phyloP scores from a whole-genome alignment of 1,284 basidiomycete genomes.

The Ganoderma leucocontextum region DNA sequence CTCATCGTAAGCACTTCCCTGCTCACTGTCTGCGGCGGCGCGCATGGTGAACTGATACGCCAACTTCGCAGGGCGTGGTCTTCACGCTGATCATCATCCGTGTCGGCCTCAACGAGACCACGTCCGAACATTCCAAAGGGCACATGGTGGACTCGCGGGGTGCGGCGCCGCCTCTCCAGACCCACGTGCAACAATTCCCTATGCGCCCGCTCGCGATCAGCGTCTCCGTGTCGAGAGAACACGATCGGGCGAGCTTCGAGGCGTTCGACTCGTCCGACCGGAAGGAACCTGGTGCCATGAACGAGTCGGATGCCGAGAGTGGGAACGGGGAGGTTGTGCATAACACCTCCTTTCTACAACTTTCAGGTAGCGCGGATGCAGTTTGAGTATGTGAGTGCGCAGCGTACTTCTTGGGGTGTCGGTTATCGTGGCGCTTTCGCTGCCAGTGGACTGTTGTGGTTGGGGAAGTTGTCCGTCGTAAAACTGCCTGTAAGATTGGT shows the following conservation, averaged over 20 bases:
- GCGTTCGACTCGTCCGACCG: neutral
- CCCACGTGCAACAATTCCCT: slow-evolving; percentile 2
- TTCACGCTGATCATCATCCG: slow-evolving; percentile 36
- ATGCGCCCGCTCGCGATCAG: slow-evolving; percentile 17
- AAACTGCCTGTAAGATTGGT: neutral
- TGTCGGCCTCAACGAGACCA: slow-evolving; percentile 29
- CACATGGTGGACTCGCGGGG: slow-evolving; percentile 17
- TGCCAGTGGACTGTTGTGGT: neutral
- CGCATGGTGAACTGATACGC: neutral
- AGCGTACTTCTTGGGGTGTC: neutral
- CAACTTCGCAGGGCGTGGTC: slow-evolving; percentile 26
- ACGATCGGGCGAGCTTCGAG: slow-evolving; percentile 4
- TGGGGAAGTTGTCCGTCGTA: neutral
- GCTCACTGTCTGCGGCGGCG: neutral
- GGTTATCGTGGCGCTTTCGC: neutral
- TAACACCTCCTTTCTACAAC: neutral
- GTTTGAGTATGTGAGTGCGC: neutral
- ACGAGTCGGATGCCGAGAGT: neutral
- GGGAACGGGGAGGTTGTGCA: neutral
- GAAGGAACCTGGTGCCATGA: neutral
- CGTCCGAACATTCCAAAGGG: slow-evolving; percentile 23
- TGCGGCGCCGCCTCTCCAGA: neutral
- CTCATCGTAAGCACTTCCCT: slow-evolving; percentile 25
- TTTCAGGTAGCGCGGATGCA: neutral
- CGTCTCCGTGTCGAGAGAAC: slow-evolving; percentile 7